Evolutionary conservation across 768 basidiomycete species (phyloP).

Genomic region (Tylopilus rubrobrunneus): DNA sequence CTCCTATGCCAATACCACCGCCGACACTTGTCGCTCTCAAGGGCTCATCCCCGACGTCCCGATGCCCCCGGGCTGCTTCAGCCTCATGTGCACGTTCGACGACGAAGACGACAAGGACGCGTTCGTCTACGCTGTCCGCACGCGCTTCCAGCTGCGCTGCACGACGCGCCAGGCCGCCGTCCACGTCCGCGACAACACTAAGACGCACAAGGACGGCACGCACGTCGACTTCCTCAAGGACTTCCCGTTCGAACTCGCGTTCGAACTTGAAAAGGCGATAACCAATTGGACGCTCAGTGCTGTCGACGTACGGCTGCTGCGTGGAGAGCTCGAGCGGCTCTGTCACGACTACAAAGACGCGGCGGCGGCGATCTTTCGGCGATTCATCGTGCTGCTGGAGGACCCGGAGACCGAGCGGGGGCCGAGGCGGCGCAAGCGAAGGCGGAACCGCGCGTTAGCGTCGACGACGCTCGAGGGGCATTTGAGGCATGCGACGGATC

Average conservation of each 20-base stretch:
- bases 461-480: slow-evolving; percentile 10
- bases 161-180: slow-evolving; percentile 5
- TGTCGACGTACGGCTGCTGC: slow-evolving; percentile 21
- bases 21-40: slow-evolving; percentile 18
- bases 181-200: slow-evolving; percentile 14
- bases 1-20: background rate
- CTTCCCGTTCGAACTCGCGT: slow-evolving; percentile 34
- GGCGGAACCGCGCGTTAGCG: background rate
- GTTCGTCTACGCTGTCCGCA: slow-evolving; percentile 25
- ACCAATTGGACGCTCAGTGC: slow-evolving; percentile 25
- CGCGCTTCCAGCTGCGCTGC: slow-evolving; percentile 20
- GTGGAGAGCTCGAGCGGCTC: slow-evolving; percentile 17
- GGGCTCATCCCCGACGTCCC: slow-evolving; percentile 24
- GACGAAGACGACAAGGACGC: slow-evolving; percentile 23
- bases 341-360: slow-evolving; percentile 10
- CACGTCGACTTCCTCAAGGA: slow-evolving; percentile 24
- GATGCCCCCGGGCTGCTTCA: slow-evolving; percentile 29
- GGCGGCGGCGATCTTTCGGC: slow-evolving; percentile 23
- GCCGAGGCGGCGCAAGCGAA: background rate
- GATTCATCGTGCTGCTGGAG: slow-evolving; percentile 18
- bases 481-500: slow-evolving; percentile 15
- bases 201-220: background rate
- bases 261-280: slow-evolving; percentile 38
- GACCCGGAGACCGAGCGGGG: background rate
- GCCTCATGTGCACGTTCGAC: slow-evolving; percentile 29